These are phyloP conservation scores for Penicillium capsulatum DNA, from an alignment of 2,329 filamentous ascomycete species.

Conservation along the genomic window DNA sequence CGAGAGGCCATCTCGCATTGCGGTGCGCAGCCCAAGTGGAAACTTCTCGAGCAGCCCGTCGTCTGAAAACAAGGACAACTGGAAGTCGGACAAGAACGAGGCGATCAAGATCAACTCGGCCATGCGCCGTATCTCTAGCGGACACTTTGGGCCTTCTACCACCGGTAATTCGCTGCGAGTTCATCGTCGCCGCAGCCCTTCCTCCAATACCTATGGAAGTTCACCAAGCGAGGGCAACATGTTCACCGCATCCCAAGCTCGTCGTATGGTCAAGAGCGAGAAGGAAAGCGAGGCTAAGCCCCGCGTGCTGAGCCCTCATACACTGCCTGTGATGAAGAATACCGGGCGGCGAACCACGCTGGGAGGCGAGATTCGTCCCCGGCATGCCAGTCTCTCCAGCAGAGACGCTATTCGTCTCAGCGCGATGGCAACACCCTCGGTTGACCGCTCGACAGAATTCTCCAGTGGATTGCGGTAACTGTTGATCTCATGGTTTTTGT, in stretches of 20 bases:
- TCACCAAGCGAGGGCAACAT: slow-evolving; percentile 56
- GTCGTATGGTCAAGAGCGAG: slow-evolving; percentile 62
- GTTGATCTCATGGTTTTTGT: slow-evolving; percentile 10
- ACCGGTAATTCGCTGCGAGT: slow-evolving; percentile 40
- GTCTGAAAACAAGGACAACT: slow-evolving; percentile 50
- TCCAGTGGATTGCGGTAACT: slow-evolving; percentile 22
- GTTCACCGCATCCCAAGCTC: slow-evolving; percentile 63
- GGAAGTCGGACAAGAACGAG: slow-evolving; percentile 48
- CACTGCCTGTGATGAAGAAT: slow-evolving; percentile 56
- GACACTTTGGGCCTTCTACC: slow-evolving; percentile 36
- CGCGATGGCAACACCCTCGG: slow-evolving; percentile 33
- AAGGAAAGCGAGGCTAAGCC: slow-evolving; percentile 53
- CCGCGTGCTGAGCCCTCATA: slow-evolving; percentile 60
- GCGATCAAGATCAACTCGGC: slow-evolving; percentile 53
- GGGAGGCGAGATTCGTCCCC: slow-evolving; percentile 38
- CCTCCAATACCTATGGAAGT: slow-evolving; percentile 45
- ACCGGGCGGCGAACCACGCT: slow-evolving; percentile 43
- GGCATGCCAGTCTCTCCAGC: slow-evolving; percentile 37
- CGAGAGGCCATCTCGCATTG: slow-evolving; percentile 38
- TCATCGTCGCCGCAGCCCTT: slow-evolving; percentile 56
- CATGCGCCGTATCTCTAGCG: slow-evolving; percentile 53
- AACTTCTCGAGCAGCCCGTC: slow-evolving; percentile 33
- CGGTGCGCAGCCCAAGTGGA: slow-evolving; percentile 39
- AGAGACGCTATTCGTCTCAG: slow-evolving; percentile 40
- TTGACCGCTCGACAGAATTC: slow-evolving; percentile 30